Evolutionary conservation across 108 stramenopile genomes (phyloP).

Genomic region (Discostella stelligeroides): DNA sequence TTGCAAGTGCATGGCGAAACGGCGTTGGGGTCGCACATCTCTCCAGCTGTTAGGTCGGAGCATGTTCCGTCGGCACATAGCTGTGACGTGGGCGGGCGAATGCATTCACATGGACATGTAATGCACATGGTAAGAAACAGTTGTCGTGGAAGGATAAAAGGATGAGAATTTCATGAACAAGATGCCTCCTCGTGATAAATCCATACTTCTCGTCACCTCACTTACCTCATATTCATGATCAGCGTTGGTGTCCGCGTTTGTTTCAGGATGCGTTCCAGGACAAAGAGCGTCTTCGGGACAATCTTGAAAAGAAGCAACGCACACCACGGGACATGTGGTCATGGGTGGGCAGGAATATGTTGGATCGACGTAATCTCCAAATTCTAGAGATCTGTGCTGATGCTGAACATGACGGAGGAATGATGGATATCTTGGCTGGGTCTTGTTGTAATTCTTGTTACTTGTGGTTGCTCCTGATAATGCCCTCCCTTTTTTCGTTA

Average conservation of each 20-base stretch:
- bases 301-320: background rate
- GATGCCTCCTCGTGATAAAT: no score
- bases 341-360: conserved; percentile 15
- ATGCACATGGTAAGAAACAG: background rate
- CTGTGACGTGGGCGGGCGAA: background rate
- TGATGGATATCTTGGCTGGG: no score
- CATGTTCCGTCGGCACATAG: conserved; percentile 64
- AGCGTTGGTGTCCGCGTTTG: background rate
- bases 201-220: no score
- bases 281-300: conserved; percentile 19
- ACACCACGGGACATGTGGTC: conserved; percentile 11
- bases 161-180: background rate
- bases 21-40: conserved; percentile 37
- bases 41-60: conserved; percentile 28
- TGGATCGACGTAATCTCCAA: conserved; percentile 14
- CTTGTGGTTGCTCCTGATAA: no score
- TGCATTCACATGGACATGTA: no score
- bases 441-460: no score
- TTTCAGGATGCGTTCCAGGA: background rate
- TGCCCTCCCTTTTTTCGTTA: no score
- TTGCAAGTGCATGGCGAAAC: conserved; percentile 34
- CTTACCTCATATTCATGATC: conserved; percentile 4
- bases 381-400: background rate
- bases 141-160: background rate
- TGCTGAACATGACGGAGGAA: no score